Percentiles rank a stretch among this genome's conserved stretches.
Evolutionary conservation across 257 asterid genomes (phyloP).

Genomic region (Datura wrightii): DNA sequence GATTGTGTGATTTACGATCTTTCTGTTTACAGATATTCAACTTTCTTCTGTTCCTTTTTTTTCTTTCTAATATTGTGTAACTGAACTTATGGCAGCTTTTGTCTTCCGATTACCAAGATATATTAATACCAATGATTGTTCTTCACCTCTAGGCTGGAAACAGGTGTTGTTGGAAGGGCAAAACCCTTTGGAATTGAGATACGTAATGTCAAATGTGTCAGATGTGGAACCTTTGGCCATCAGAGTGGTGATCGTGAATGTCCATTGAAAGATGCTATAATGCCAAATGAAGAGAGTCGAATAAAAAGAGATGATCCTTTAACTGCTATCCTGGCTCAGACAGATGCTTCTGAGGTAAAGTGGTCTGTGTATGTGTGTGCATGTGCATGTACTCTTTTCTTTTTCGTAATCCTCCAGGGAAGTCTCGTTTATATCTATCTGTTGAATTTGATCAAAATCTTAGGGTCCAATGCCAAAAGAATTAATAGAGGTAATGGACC

Average conservation of each 20-base stretch:
- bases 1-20: background rate
- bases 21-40: background rate
- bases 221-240: conserved; percentile 92
- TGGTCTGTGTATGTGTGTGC: conserved; percentile 5
- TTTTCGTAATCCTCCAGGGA: background rate
- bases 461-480: background rate
- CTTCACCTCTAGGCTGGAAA: conserved; percentile 74
- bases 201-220: conserved; percentile 94
- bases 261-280: conserved; percentile 88
- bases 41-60: background rate
- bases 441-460: background rate
- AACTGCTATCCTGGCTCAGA: conserved; percentile 84
- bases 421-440: background rate
- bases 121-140: background rate
- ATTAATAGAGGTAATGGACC: background rate
- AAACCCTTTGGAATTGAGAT: conserved; percentile 97
- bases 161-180: conserved; percentile 85
- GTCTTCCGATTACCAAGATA: conserved; percentile 10
- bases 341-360: conserved; percentile 78
- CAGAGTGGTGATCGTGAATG: conserved; percentile 99
- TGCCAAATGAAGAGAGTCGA: conserved; percentile 93
- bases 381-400: background rate
- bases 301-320: conserved; percentile 93
- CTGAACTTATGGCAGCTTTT: conserved; percentile 7
- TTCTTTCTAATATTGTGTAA: background rate